These are phyloP conservation scores for Phytophthora pinifolia DNA, from an alignment of 352 stramenopile species.

Conservation along the genomic window DNA sequence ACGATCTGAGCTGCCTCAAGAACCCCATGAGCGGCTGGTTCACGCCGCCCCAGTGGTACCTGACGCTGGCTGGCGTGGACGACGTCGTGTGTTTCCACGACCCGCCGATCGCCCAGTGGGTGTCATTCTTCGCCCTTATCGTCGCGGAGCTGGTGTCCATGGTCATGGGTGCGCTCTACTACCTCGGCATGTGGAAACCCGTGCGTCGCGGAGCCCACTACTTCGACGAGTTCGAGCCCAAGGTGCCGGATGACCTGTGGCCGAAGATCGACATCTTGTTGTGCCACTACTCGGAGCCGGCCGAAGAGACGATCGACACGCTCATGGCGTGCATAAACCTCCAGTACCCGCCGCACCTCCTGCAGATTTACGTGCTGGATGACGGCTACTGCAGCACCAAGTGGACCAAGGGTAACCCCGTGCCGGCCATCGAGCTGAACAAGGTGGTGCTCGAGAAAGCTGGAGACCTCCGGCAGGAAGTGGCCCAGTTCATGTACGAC, in stretches of 20 bases:
- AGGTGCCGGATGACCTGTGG: conserved; percentile 81
- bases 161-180: conserved; percentile 74
- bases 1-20: conserved; percentile 50
- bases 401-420: conserved; percentile 76
- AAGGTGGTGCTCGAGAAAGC: conserved; percentile 76
- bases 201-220: conserved; percentile 86
- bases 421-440: conserved; percentile 73
- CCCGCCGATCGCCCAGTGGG: conserved; percentile 74
- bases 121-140: conserved; percentile 77
- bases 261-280: conserved; percentile 85
- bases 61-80: conserved; percentile 67
- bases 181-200: conserved; percentile 90
- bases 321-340: conserved; percentile 87
- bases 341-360: conserved; percentile 84
- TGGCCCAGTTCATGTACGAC: conserved; percentile 90
- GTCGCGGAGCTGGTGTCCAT: conserved; percentile 69
- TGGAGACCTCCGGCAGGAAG: conserved; percentile 78
- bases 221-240: conserved; percentile 86
- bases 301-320: conserved; percentile 85
- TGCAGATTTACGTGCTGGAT: conserved; percentile 86
- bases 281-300: conserved; percentile 81
- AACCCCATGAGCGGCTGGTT: conserved; percentile 72
- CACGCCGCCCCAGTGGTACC: conserved; percentile 73
- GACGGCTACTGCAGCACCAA: conserved; percentile 85
- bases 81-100: conserved; percentile 79